Base-by-base conservation (phyloP, 257 asterid genomes). In the Cruciata laevipes region DNA sequence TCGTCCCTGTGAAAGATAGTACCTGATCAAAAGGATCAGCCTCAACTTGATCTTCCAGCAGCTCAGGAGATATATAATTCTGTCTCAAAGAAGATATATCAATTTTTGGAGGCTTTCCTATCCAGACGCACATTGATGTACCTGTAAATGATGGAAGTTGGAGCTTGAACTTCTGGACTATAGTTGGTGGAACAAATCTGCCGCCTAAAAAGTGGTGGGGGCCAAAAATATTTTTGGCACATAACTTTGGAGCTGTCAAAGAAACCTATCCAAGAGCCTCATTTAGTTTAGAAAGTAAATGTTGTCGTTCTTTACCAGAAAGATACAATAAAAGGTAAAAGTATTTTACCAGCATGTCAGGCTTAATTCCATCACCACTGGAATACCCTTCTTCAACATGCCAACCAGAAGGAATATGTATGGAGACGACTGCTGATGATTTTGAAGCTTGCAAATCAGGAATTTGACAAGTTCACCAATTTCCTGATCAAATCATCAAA, bases 321-420 rank as follows among this genome's bases (percentile, higher is more conserved):
- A 66, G 21, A 40, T 5, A 66, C 20, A 16, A 47, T 47, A 56
- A 44, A 42, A 67, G 31, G 67, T 62, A 66, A 53, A 78, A 69
- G 61, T 47, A 16, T 4, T 14, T 47, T 78, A 90, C 99, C 85
- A 93, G 97, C 95, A 93, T 85, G 79, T 90, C 85, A 18, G 99
- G 97, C 74, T 77, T 82, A 66, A 93, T 82, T 83, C 96, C 92
- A 44, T 85, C 78, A 61, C 89, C 89, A 77, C 84, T 80, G 55
- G 76, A 71, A 78, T 93, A 95, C 64, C 96, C 99, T 81, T 93
- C 95, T 88, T 93, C 97, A 65, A 93, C 95, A 71, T 93, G 95
- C 99, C 99, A 93, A 62, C 99, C 99, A 69, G 97, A 93, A 61
- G 99, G 99, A 81, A 93, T 93, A 86, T 93, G 97, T 23, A 93